A percentile compares a stretch with the other conserved stretches of the same genome.
These are phyloP conservation scores for Alternaria alternata DNA, from an alignment of 2,329 filamentous ascomycete species.

Conservation along the genomic window DNA sequence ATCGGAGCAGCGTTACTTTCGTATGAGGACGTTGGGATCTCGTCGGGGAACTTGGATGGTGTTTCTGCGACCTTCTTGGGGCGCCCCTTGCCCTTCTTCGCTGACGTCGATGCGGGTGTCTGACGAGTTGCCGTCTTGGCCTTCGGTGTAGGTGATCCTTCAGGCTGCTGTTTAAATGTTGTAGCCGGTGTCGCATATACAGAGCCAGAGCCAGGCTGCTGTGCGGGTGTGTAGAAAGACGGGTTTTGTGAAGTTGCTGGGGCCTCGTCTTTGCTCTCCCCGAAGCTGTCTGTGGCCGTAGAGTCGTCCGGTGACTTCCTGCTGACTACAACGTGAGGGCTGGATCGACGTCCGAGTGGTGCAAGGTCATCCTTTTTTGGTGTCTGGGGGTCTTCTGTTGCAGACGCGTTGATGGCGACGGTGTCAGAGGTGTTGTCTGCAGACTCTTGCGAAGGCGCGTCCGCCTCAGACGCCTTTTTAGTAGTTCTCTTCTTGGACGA, in stretches of 20 bases:
- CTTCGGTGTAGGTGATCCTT: constrained; percentile 38
- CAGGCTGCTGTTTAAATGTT: constrained; percentile 26
- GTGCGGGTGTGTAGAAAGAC: constrained; percentile 34
- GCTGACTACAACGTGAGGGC: constrained; percentile 33
- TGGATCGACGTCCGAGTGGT: constrained; percentile 32
- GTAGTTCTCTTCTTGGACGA: constrained; percentile 22
- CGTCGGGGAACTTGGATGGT: constrained; percentile 23
- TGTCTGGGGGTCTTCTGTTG: constrained; percentile 10
- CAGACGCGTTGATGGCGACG: constrained; percentile 18
- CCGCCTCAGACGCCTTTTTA: background rate
- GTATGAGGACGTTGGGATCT: constrained; percentile 40
- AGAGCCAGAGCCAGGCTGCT: constrained; percentile 20
- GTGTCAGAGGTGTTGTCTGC: constrained; percentile 24
- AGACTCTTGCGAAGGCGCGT: constrained; percentile 14
- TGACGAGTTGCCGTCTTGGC: constrained; percentile 16
- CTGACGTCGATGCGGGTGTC: constrained; percentile 25
- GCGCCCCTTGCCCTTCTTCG: constrained; percentile 27
- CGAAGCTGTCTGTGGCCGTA: constrained; percentile 7
- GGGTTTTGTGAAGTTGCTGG: constrained; percentile 26
- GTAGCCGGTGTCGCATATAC: constrained; percentile 39
- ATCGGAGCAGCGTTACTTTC: constrained; percentile 35
- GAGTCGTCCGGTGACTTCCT: constrained; percentile 23
- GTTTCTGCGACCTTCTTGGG: constrained; percentile 20
- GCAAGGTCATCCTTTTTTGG: constrained; percentile 23
- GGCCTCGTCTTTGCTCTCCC: constrained; percentile 18